Conservation (phyloP, 768 basidiomycete species). For the Dentipellis sp. region DNA sequence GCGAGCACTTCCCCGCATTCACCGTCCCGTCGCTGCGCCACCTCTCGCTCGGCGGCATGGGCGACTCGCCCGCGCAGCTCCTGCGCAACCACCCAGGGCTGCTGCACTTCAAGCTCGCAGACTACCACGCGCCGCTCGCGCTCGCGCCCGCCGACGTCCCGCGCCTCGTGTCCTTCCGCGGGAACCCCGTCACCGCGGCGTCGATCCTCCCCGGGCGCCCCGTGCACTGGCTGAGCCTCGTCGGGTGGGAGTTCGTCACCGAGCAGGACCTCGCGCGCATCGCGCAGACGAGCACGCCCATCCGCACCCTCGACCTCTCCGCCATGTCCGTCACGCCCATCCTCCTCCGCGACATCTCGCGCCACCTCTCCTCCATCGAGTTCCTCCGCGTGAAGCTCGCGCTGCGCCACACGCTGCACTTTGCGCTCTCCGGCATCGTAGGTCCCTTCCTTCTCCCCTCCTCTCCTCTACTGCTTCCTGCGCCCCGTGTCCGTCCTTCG, state of each 20-base stretch:
- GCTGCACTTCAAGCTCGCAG: slow-evolving; percentile 33
- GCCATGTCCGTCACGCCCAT: slow-evolving; percentile 49
- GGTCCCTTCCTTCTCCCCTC: slow-evolving; percentile 21
- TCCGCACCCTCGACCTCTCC: slow-evolving; percentile 49
- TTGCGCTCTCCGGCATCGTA: slow-evolving; percentile 56
- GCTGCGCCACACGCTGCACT: slow-evolving; percentile 56
- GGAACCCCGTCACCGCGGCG: slow-evolving; percentile 49
- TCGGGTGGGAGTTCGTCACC: slow-evolving; percentile 48
- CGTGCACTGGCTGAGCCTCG: slow-evolving; percentile 44
- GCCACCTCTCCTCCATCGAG: slow-evolving; percentile 39
- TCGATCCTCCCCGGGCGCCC: slow-evolving; percentile 52
- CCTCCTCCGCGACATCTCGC: slow-evolving; percentile 47
- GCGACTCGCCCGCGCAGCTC: slow-evolving; percentile 28
- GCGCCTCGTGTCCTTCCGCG: slow-evolving; percentile 45
- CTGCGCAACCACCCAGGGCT: slow-evolving; percentile 25
- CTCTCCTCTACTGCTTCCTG: no score
- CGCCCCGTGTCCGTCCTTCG: no score
- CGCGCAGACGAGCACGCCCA: slow-evolving; percentile 35
- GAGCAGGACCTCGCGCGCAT: slow-evolving; percentile 42
- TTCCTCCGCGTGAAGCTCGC: slow-evolving; percentile 47
- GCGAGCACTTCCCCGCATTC: slow-evolving; percentile 23
- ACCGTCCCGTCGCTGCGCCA: slow-evolving; percentile 21
- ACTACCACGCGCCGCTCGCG: slow-evolving; percentile 32
- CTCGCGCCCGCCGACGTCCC: slow-evolving; percentile 38
- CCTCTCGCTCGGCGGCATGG: slow-evolving; percentile 25